phyloP scores from a whole-genome alignment of 768 basidiomycete species.

The Psilocybe cyanescens region DNA sequence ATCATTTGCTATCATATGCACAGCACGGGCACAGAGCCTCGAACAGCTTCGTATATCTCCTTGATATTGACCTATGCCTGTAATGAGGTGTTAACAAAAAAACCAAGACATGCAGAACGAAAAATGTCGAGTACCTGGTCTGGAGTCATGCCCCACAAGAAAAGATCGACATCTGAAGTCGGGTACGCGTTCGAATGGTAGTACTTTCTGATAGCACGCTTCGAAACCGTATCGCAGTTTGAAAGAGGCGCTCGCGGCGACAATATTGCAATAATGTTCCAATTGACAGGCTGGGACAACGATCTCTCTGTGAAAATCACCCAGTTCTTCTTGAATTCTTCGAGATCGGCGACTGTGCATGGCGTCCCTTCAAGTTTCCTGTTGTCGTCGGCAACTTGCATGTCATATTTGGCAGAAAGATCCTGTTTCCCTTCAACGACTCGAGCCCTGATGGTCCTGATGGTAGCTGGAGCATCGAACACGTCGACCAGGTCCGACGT shows the following conservation, averaged over 20 bases:
- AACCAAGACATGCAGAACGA: not conserved
- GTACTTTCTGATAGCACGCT: slow-evolving; percentile 59
- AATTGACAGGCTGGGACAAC: slow-evolving; percentile 58
- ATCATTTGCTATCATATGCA: slow-evolving; percentile 39
- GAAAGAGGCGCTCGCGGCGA: slow-evolving; percentile 63
- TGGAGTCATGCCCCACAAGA: slow-evolving; percentile 60
- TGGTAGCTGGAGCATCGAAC: slow-evolving; percentile 48
- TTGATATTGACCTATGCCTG: slow-evolving; percentile 65
- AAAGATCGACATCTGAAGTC: slow-evolving; percentile 66
- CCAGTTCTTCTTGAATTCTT: slow-evolving; percentile 72
- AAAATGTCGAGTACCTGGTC: slow-evolving; percentile 43
- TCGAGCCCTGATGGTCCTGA: slow-evolving; percentile 53
- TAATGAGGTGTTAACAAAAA: not conserved
- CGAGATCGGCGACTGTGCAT: slow-evolving; percentile 50
- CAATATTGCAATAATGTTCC: slow-evolving; percentile 68
- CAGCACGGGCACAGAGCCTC: slow-evolving; percentile 69
- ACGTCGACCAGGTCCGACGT: slow-evolving; percentile 63
- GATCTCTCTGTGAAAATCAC: slow-evolving; percentile 64
- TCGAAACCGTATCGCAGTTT: slow-evolving; percentile 52
- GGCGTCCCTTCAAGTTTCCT: slow-evolving; percentile 55
- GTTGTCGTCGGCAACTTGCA: slow-evolving; percentile 46
- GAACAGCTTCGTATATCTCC: slow-evolving; percentile 62
- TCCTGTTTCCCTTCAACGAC: slow-evolving; percentile 49
- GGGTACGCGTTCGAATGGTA: slow-evolving; percentile 61
- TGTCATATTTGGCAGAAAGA: slow-evolving; percentile 50